Conservation (phyloP, 345 rosid genomes). For the Adansonia digitata region DNA sequence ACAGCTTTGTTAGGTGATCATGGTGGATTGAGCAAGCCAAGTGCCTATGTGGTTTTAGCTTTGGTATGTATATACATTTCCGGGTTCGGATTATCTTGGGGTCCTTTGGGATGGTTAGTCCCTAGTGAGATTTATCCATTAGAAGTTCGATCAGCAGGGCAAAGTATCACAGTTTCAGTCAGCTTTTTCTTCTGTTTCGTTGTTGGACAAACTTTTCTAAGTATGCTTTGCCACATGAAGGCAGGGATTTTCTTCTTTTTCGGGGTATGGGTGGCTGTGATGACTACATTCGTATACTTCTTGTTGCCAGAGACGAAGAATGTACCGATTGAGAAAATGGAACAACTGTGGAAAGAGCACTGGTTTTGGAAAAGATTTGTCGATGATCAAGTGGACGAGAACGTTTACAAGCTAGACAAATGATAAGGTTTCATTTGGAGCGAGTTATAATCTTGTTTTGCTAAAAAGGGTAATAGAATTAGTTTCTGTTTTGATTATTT, state of each 20-base stretch:
- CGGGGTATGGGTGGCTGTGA: slow-evolving; percentile 40
- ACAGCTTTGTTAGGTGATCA: slow-evolving; percentile 45
- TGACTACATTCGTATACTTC: slow-evolving; percentile 42
- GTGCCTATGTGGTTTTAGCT: slow-evolving; percentile 33
- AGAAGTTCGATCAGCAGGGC: slow-evolving; percentile 54
- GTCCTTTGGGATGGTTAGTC: slow-evolving; percentile 61
- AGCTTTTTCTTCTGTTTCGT: slow-evolving; percentile 42
- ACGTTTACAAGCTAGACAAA: not conserved
- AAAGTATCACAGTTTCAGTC: slow-evolving; percentile 51
- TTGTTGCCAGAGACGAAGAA: slow-evolving; percentile 60
- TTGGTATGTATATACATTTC: slow-evolving; percentile 43
- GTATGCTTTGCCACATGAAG: slow-evolving; percentile 56
- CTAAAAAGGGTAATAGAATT: not conserved
- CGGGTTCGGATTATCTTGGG: slow-evolving; percentile 68
- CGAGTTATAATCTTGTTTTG: not conserved
- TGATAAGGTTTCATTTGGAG: not conserved
- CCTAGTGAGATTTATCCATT: slow-evolving; percentile 54
- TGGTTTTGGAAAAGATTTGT: slow-evolving; percentile 44
- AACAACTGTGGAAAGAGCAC: slow-evolving; percentile 44
- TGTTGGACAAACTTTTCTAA: slow-evolving; percentile 44
- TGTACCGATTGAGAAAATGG: slow-evolving; percentile 52
- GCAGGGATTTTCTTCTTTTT: slow-evolving; percentile 57
- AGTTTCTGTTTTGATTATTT: not conserved
- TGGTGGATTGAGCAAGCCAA: slow-evolving; percentile 34
- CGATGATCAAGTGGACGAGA: not conserved